Evolutionary conservation across 2,329 filamentous ascomycete species (phyloP).

Genomic region (Ustulina deusta): DNA sequence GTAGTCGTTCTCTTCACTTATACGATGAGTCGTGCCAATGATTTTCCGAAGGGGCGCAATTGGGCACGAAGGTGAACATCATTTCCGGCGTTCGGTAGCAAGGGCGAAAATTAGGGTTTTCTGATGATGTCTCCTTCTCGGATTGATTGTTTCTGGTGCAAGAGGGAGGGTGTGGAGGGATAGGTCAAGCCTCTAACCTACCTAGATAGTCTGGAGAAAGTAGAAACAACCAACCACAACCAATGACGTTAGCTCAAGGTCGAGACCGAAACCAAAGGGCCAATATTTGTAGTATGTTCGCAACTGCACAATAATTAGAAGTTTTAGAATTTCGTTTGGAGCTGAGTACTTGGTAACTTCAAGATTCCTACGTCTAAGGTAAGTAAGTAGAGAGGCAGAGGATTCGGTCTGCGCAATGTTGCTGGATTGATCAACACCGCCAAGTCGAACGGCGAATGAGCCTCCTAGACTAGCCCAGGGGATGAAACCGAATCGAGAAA

Average conservation of each 20-base stretch:
- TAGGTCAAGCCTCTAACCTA: background rate
- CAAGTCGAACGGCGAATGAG: slow-evolving; percentile 22
- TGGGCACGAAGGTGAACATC: slow-evolving; percentile 3
- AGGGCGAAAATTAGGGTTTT: slow-evolving; percentile 24
- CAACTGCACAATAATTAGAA: background rate
- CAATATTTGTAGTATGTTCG: background rate
- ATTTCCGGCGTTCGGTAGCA: slow-evolving; percentile 29
- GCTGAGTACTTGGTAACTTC: background rate
- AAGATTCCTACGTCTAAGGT: background rate
- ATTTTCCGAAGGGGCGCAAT: slow-evolving; percentile 12
- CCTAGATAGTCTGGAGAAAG: slow-evolving; percentile 27
- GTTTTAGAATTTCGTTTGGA: background rate
- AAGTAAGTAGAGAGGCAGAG: background rate
- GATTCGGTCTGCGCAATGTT: slow-evolving; percentile 4
- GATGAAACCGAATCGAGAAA: slow-evolving; percentile 19
- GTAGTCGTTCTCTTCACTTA: slow-evolving; percentile 8
- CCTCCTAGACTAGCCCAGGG: background rate
- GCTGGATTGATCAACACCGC: slow-evolving; percentile 23
- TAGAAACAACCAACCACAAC: slow-evolving; percentile 23
- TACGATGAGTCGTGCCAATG: background rate
- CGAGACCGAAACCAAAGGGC: slow-evolving; percentile 15
- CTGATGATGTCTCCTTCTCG: slow-evolving; percentile 19
- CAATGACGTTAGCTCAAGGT: slow-evolving; percentile 8
- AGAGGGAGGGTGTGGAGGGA: background rate
- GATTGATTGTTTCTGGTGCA: slow-evolving; percentile 33